Percentiles rank a stretch among this genome's conserved stretches.
phyloP scores from a whole-genome alignment of 148 eudicot genomes.

The Fallopia convolvulus region DNA sequence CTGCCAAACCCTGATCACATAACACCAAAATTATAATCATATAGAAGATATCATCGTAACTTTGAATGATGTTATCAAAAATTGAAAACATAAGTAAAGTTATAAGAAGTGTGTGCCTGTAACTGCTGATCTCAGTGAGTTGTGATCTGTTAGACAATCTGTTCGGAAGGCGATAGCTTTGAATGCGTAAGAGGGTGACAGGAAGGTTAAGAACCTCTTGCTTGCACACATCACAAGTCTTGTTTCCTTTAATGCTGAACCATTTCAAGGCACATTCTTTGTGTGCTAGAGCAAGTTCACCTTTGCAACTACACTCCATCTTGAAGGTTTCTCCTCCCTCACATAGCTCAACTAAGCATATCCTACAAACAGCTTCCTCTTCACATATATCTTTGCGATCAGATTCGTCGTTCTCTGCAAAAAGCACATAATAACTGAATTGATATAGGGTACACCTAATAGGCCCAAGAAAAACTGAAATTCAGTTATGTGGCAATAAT shows the following conservation, averaged over 20 bases:
- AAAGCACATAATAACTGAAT: conserved; percentile 6
- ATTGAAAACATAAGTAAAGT: too few species aligned
- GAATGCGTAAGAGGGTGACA: conserved; percentile 77
- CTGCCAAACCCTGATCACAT: conserved; percentile 66
- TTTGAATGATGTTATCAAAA: too few species aligned
- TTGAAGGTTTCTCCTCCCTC: conserved; percentile 94
- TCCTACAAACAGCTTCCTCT: conserved; percentile 93
- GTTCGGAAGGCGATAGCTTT: conserved; percentile 34
- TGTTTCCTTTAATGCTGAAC: conserved; percentile 92
- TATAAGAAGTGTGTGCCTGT: conserved; percentile 39
- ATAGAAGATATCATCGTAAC: too few species aligned
- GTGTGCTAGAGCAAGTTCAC: conserved; percentile 92
- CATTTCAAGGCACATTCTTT: conserved; percentile 84
- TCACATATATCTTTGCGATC: conserved; percentile 78
- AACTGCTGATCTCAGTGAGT: conserved; percentile 31
- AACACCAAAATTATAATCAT: neutral
- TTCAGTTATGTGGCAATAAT: too few species aligned
- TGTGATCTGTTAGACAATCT: conserved; percentile 20
- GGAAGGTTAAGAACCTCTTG: conserved; percentile 82
- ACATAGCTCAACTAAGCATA: conserved; percentile 71
- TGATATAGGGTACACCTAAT: too few species aligned
- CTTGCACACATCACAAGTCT: conserved; percentile 86
- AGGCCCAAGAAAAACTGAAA: too few species aligned
- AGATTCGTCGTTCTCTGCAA: conserved; percentile 44
- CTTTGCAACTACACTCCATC: conserved; percentile 95